Evolutionary conservation across 441 rosid genomes (phyloP), one percentile per base, ranked within the genome.

Genomic region (Erodium trifolium): DNA sequence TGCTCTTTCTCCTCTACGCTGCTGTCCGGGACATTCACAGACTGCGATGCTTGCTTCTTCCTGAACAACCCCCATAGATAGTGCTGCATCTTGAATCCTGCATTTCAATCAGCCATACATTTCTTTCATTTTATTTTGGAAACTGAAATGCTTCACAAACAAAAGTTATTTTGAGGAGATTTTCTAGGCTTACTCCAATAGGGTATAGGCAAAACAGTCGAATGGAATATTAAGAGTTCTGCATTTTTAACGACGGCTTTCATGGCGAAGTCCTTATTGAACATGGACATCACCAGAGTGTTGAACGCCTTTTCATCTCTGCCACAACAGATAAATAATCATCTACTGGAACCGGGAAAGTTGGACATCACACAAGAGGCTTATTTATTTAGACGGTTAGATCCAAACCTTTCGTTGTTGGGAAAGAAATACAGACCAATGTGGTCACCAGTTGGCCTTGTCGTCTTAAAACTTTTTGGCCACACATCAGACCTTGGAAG

Each of bases 11-110:
- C 47, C 47, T 41, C 47, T 1, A 1, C 53, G 8, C n/a, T 49
- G 11, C 55, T 49, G n/a, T 49, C 55, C 55, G 4, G 14, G 1
- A 11, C 55, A 49, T 11, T 49, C 55, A 49, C 10, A 49, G 55
- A 49, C n/a, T 4, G n/a, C n/a, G 16, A 3, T 49, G 73, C 16
- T 67, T 78, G 78, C 77, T 79, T 76, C 64, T 69, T 72, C 76
- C 78, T 86, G 79, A 88, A 92, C 69, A 82, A 86, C 6, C 96
- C 92, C 97, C 96, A 89, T 71, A 88, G 39, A 81, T 83, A 92
- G 17, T 76, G 76, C 72, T 82, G 88, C 37, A 73, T 68, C 67
- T 77, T 79, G 67, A 83, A 83, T 69, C 80, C 94, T 92, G 88
- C 77, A 85, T 45, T 71, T 4, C 7, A 69, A 63, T 66, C 66